Conservation (phyloP, 345 rosid genomes). For the Eucalyptus camaldulensis region DNA sequence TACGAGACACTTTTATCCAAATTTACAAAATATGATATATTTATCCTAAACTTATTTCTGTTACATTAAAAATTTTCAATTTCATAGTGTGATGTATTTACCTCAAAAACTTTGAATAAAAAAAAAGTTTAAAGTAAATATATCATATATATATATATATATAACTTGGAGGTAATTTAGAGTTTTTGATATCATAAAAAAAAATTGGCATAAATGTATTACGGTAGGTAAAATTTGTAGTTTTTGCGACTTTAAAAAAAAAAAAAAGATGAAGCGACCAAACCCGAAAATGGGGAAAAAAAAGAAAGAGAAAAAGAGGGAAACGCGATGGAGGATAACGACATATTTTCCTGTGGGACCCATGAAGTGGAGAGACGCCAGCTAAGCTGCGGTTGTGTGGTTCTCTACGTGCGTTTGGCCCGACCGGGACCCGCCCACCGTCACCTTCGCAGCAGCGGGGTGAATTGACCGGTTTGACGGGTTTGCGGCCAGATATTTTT, state of each 20-base stretch:
- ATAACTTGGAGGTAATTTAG: too few relatives aligned
- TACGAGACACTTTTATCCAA: too few relatives aligned
- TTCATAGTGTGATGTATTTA: rapidly evolving
- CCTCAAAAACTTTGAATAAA: too few relatives aligned
- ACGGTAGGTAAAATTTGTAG: too few relatives aligned
- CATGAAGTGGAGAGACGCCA: background rate
- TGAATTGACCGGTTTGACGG: background rate
- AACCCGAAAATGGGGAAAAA: background rate
- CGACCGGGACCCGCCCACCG: background rate
- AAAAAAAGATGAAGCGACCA: background rate
- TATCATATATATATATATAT: too few relatives aligned
- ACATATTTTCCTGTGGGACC: background rate
- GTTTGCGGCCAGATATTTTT: background rate
- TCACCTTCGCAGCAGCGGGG: background rate
- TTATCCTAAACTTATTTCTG: rapidly evolving
- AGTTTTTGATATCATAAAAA: too few relatives aligned
- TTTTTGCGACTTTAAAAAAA: background rate
- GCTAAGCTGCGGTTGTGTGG: background rate
- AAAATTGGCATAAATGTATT: too few relatives aligned
- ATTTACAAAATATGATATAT: too few relatives aligned
- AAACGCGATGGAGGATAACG: background rate
- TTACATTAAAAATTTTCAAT: rapidly evolving
- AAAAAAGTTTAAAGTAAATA: too few relatives aligned
- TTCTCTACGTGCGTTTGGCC: too few relatives aligned
- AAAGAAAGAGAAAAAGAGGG: background rate